Percentiles rank a stretch among this genome's conserved stretches.
These are phyloP conservation scores for Panicum hallii DNA, from an alignment of 202 grass and related monocot genomes.

Conservation along the genomic window DNA sequence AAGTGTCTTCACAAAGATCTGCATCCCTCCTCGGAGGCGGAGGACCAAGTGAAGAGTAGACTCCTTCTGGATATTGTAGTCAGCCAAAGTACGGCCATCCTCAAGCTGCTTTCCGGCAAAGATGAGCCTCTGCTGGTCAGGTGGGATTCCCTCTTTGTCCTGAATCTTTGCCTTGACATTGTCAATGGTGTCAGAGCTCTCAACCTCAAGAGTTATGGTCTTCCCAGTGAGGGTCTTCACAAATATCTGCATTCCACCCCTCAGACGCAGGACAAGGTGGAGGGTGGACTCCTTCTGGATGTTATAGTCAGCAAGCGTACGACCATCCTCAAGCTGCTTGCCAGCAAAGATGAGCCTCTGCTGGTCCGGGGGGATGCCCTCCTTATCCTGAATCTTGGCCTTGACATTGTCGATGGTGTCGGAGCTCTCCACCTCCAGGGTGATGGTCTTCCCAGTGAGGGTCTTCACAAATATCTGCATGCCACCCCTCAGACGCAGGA, in stretches of 20 bases:
- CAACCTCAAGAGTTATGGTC: slow-evolving; percentile 43
- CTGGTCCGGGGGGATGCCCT: slow-evolving; percentile 50
- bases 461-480: slow-evolving; percentile 66
- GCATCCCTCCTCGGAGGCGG: slow-evolving; percentile 37
- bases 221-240: slow-evolving; percentile 54
- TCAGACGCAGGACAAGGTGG: slow-evolving; percentile 52
- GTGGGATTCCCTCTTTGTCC: slow-evolving; percentile 43
- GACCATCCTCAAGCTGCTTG: slow-evolving; percentile 60
- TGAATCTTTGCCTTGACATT: slow-evolving; percentile 26
- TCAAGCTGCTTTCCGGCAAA: slow-evolving; percentile 58
- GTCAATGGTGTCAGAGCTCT: slow-evolving; percentile 26
- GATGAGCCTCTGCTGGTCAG: slow-evolving; percentile 54
- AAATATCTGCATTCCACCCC: slow-evolving; percentile 66
- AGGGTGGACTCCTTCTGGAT: slow-evolving; percentile 70
- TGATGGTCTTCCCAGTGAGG: slow-evolving; percentile 23
- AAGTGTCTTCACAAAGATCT: slow-evolving; percentile 53
- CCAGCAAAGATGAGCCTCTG: slow-evolving; percentile 67
- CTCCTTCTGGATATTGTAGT: slow-evolving; percentile 61
- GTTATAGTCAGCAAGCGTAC: slow-evolving; percentile 56
- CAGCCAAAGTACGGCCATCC: slow-evolving; percentile 49
- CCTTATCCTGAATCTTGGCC: slow-evolving; percentile 50
- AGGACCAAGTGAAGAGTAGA: slow-evolving; percentile 54
- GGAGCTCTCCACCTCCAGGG: slow-evolving; percentile 42
- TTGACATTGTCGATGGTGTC: slow-evolving; percentile 51
- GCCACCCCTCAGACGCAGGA: slow-evolving; percentile 53